phyloP scores from a whole-genome alignment of 148 eudicot species.

The Heliamphora exappendiculata region DNA sequence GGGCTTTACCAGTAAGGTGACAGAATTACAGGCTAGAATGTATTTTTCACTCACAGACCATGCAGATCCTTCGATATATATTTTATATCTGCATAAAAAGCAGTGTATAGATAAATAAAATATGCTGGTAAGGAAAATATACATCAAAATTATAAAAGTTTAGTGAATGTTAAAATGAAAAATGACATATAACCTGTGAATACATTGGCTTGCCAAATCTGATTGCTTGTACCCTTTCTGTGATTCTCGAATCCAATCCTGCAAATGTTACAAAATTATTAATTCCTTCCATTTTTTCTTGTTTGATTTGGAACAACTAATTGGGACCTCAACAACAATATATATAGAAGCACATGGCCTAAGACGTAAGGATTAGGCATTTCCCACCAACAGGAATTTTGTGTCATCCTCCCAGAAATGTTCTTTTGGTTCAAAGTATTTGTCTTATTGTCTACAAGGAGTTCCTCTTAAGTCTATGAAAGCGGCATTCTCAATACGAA shows the following conservation, averaged over 20 bases:
- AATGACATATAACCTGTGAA: constrained; percentile 33
- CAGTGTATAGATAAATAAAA: neutral
- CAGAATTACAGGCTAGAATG: constrained; percentile 85
- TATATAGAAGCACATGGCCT: constrained; percentile 4
- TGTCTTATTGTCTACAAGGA: neutral
- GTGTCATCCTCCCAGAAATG: no score
- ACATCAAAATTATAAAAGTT: neutral
- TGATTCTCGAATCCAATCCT: constrained; percentile 70
- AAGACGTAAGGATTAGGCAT: no score
- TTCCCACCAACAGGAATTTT: no score
- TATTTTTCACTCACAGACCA: constrained; percentile 96
- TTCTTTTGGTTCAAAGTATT: no score
- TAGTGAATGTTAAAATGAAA: neutral
- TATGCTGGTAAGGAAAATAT: neutral
- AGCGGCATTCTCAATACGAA: neutral
- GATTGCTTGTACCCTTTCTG: constrained; percentile 69
- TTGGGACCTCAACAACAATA: neutral
- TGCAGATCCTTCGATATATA: constrained; percentile 85
- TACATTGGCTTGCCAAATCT: constrained; percentile 70
- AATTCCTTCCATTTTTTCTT: neutral
- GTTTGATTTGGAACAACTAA: neutral
- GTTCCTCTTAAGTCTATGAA: neutral
- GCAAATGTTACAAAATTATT: constrained; percentile 6
- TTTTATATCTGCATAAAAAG: constrained; percentile 50
- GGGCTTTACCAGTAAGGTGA: constrained; percentile 61